Evolutionary conservation across 345 rosid genomes (phyloP).

Genomic region (Zanthoxylum bungeanum): DNA sequence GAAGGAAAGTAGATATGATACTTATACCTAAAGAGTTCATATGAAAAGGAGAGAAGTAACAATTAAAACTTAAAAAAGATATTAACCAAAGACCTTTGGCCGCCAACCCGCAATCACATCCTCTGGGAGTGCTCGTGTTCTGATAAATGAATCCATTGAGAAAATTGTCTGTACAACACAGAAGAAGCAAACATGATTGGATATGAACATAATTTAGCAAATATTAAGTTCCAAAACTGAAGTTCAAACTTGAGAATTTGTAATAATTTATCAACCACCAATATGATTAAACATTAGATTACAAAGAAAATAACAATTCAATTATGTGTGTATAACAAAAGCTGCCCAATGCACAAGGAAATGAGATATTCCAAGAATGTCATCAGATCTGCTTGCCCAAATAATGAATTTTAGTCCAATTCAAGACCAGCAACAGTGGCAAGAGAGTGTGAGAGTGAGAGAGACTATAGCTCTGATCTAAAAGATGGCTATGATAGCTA

Average conservation of each 20-base stretch:
- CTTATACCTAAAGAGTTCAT: slow-evolving; percentile 2
- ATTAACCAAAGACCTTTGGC: slow-evolving; percentile 73
- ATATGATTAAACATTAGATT: not conserved
- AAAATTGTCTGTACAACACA: slow-evolving; percentile 55
- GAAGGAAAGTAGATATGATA: not conserved
- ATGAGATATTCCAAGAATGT: too few species aligned
- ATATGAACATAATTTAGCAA: not conserved
- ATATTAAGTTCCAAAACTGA: not conserved
- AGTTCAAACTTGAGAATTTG: not conserved
- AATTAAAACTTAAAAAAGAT: too few species aligned
- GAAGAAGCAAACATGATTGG: slow-evolving; percentile 4
- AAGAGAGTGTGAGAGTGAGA: too few species aligned
- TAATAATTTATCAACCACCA: not conserved
- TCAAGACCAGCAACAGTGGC: not conserved
- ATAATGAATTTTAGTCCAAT: not conserved
- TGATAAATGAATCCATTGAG: slow-evolving; percentile 68
- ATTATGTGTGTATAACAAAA: not conserved
- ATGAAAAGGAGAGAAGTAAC: not conserved
- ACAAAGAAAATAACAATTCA: not conserved
- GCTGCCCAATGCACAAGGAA: not conserved
- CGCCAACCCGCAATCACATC: slow-evolving; percentile 93
- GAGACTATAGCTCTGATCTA: not conserved
- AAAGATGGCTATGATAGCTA: not conserved
- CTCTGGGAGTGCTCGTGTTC: slow-evolving; percentile 68
- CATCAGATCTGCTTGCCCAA: too few species aligned